Conservation (phyloP, 2,329 filamentous ascomycete species). For the Ophiostoma fasciatum region DNA sequence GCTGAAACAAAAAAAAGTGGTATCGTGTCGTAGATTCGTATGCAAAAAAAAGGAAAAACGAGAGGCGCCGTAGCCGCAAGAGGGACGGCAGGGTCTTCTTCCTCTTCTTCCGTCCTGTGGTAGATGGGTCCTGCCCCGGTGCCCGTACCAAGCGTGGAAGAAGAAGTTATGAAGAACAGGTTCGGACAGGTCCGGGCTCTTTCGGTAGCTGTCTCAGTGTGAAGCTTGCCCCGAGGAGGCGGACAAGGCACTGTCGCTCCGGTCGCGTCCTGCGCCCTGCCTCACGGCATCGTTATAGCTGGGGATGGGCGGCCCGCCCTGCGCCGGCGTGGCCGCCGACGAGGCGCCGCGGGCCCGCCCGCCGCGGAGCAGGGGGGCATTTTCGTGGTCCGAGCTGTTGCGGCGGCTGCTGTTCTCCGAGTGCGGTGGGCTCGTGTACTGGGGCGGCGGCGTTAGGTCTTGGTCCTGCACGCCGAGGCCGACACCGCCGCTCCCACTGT, state of each 20-base stretch:
- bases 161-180: too few species aligned
- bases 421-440: slow-evolving; percentile 52
- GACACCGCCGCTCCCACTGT: slow-evolving; percentile 13
- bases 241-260: slow-evolving; percentile 24
- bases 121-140: too few species aligned
- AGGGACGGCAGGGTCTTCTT: too few species aligned
- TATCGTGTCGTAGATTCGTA: slow-evolving; percentile 14
- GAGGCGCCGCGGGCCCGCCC: slow-evolving; percentile 37
- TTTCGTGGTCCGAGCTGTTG: slow-evolving; percentile 43
- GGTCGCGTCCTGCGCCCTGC: slow-evolving; percentile 33
- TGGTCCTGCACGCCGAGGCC: slow-evolving; percentile 38
- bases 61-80: too few species aligned
- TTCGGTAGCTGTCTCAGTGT: neutral
- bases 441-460: slow-evolving; percentile 52
- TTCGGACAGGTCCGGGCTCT: too few species aligned
- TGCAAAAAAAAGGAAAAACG: too few species aligned
- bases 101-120: too few species aligned
- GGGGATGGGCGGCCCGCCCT: slow-evolving; percentile 53
- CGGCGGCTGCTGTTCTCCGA: slow-evolving; percentile 42
- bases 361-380: slow-evolving; percentile 35
- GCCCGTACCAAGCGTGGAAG: too few species aligned
- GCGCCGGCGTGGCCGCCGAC: slow-evolving; percentile 23
- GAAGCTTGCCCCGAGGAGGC: neutral
- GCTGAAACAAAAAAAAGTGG: slow-evolving; percentile 6
- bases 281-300: slow-evolving; percentile 65